These are phyloP conservation scores for Microdochium paspali DNA, from an alignment of 2,329 filamentous ascomycete species.

Conservation along the genomic window DNA sequence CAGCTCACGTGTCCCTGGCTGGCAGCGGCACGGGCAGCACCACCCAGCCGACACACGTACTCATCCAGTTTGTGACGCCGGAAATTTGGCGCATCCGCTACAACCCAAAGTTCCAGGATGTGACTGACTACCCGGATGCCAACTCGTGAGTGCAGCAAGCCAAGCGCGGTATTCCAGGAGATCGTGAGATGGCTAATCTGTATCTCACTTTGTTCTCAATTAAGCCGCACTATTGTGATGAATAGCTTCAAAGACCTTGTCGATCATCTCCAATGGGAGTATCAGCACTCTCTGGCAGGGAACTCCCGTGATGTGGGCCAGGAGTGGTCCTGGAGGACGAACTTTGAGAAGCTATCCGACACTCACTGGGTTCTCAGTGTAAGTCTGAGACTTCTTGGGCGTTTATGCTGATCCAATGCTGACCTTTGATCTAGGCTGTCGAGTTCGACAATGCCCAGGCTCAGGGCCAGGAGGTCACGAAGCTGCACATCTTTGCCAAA, in stretches of 20 bases:
- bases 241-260: not conserved
- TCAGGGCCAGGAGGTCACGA: not conserved
- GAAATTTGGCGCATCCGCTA: not conserved
- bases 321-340: constrained; percentile 5
- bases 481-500: not conserved
- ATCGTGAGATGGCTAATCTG: not conserved
- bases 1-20: not conserved
- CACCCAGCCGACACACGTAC: not conserved
- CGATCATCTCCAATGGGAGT: not conserved
- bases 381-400: not conserved
- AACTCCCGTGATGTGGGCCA: not conserved
- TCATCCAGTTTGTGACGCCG: not conserved
- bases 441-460: not conserved
- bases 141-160: not conserved
- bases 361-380: not conserved
- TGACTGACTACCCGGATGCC: not conserved
- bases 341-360: constrained; percentile 12
- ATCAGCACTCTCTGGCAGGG: not conserved
- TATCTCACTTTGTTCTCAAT: not conserved
- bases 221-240: not conserved
- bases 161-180: too few relatives aligned
- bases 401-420: not conserved
- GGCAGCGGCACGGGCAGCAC: not conserved
- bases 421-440: not conserved
- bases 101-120: not conserved